Evolutionary conservation across 768 basidiomycete species (phyloP), one percentile per base, ranked within the genome.

Genomic region (Lactifluus echinatus): DNA sequence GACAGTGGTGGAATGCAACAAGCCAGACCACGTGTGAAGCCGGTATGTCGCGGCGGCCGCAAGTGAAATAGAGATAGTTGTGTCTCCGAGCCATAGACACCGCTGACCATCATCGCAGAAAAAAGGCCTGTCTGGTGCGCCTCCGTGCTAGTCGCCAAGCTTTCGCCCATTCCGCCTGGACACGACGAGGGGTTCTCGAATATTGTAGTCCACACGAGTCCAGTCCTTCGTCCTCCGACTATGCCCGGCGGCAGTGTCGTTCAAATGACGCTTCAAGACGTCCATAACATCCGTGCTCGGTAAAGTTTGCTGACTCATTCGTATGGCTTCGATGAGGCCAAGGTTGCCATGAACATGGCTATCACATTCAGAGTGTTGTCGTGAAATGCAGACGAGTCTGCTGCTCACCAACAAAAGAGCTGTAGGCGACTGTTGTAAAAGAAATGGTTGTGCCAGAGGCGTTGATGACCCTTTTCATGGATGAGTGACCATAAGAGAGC

Each of bases 401-500:
- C n/a, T 91, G 84, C 33, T 87, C 77, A 69, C 92, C 92, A 45
- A 92, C 79, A 40, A 79, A 73, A n/a, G 80, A 77, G 0, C 88
- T 88, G 66, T 82, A 88, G 12, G 92, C 92, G 47, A 90, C 79
- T 89, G 93, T 92, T n/a, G 92, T 93, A 68, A 94, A 88, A 0
- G 88, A 88, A 12, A 80, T 88, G 0, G 92, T 93, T 28, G 81
- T 76, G 15, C 90, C 89, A 49, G 82, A 81, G 6, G 85, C 82
- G 67, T 92, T 93, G 61, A 94, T 91, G 46, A 93, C 86, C 80
- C 81, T 55, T 28, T n/a, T n/a, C n/a, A 31, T 31, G 4, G 31
- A 10, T 31, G 31, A 31, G 5, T 8, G 1, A 14, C 14, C 12
- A 12, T 4, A n/a, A 3, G 37, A 26, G 36, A 0, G 15, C 8